A percentile compares a stretch with the other conserved stretches of the same genome.
These are phyloP conservation scores for Excoecaria agallocha DNA, from an alignment of 345 rosid species.

Conservation along the genomic window DNA sequence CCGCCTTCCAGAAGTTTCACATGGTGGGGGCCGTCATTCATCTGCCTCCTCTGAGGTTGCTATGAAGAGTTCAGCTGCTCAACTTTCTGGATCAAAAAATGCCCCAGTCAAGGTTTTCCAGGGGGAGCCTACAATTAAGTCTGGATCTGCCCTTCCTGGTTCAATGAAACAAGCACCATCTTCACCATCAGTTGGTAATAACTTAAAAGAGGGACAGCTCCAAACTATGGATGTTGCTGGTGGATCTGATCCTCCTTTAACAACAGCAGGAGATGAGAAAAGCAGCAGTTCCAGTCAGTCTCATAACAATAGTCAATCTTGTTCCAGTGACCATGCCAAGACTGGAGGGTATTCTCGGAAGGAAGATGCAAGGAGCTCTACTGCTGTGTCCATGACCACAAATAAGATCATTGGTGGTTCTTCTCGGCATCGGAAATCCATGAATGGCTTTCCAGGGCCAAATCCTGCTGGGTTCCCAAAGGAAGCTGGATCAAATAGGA, in stretches of 20 bases:
- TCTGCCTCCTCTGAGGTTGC: slow-evolving; percentile 63
- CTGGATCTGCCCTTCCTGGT: slow-evolving; percentile 55
- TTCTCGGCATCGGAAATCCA: slow-evolving; percentile 52
- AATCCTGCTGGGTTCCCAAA: slow-evolving; percentile 36
- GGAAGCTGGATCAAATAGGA: slow-evolving; percentile 51
- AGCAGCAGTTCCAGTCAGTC: slow-evolving; percentile 85
- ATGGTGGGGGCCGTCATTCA: slow-evolving; percentile 49
- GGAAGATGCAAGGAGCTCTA: slow-evolving; percentile 65
- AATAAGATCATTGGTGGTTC: slow-evolving; percentile 46
- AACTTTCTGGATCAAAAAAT: slow-evolving; percentile 58
- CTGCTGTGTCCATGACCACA: slow-evolving; percentile 47
- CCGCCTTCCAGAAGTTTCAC: slow-evolving; percentile 57
- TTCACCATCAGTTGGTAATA: slow-evolving; percentile 39
- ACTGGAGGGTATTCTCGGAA: slow-evolving; percentile 48
- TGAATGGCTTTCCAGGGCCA: slow-evolving; percentile 50
- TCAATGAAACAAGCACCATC: slow-evolving; percentile 49
- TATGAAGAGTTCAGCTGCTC: slow-evolving; percentile 50
- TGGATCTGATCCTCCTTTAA: slow-evolving; percentile 39
- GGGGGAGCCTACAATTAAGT: slow-evolving; percentile 47
- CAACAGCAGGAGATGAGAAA: slow-evolving; percentile 60
- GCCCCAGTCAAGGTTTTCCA: slow-evolving; percentile 49
- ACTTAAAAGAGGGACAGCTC: slow-evolving; percentile 53
- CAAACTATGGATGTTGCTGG: slow-evolving; percentile 36
- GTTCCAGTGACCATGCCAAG: slow-evolving; percentile 64
- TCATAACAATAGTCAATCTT: slow-evolving; percentile 71